Percentiles rank a stretch among this genome's conserved stretches.
These are phyloP conservation scores for Spizellomyces sp. DNA, from an alignment of 192 early-diverging fungal species.

Conservation along the genomic window DNA sequence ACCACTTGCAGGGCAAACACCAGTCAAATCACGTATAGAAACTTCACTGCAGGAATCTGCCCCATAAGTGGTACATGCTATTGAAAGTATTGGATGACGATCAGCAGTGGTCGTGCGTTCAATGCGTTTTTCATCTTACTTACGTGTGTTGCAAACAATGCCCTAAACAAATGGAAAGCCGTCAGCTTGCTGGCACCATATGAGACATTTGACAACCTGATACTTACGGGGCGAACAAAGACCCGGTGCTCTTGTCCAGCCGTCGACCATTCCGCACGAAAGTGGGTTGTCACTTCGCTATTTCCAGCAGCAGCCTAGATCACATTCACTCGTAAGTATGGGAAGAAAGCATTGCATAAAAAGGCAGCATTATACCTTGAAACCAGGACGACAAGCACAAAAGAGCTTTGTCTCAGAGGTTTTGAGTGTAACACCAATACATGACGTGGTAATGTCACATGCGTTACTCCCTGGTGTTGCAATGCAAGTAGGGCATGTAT, in stretches of 20 bases:
- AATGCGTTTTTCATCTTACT: neutral
- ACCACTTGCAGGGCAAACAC: too few relatives aligned
- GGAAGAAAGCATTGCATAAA: neutral
- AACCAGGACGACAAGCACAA: conserved; percentile 6
- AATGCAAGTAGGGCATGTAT: neutral
- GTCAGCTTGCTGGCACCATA: too few relatives aligned
- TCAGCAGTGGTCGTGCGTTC: neutral
- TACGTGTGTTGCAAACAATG: neutral
- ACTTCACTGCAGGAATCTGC: too few relatives aligned
- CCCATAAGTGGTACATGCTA: neutral
- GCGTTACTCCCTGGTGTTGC: neutral
- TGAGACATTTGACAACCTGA: neutral
- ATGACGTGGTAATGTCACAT: conserved; percentile 9
- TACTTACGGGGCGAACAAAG: neutral
- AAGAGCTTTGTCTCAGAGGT: neutral
- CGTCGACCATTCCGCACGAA: neutral
- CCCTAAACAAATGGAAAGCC: neutral
- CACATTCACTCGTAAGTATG: neutral
- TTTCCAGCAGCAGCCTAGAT: neutral
- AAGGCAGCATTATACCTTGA: neutral
- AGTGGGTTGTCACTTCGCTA: neutral
- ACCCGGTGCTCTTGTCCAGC: conserved; percentile 1
- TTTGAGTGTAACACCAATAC: neutral
- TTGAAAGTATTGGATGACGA: neutral
- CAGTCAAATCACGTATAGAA: too few relatives aligned